A percentile compares a stretch with the other conserved stretches of the same genome.
phyloP scores from a whole-genome alignment of 176 grass and related monocot species.

The Elaeis guineensis region DNA sequence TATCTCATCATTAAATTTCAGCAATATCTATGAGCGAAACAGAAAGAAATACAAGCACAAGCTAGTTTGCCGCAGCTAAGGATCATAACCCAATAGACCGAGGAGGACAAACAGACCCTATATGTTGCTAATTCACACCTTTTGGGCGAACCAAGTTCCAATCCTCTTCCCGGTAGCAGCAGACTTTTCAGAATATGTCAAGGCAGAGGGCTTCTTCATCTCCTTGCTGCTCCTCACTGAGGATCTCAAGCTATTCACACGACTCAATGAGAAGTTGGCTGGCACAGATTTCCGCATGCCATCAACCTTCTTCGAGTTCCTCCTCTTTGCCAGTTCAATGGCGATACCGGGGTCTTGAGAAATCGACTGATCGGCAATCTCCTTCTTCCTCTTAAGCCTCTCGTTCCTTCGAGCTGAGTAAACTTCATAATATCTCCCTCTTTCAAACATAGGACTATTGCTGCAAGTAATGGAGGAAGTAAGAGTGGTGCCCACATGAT shows the following conservation, averaged over 20 bases:
- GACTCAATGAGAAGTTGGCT: conserved; percentile 13
- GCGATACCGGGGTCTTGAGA: conserved; percentile 59
- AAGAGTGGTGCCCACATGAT: conserved; percentile 7
- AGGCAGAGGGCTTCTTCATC: conserved; percentile 43
- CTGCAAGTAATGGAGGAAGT: conserved; percentile 11
- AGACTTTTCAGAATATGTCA: conserved; percentile 7
- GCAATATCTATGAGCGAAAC: too few relatives aligned
- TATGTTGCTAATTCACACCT: too few relatives aligned
- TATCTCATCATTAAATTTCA: too few relatives aligned
- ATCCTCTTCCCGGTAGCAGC: not conserved
- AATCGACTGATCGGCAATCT: conserved; percentile 20
- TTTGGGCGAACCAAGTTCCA: not conserved
- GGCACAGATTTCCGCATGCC: conserved; percentile 51
- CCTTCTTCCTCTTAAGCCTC: conserved; percentile 70
- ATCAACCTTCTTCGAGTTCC: conserved; percentile 40
- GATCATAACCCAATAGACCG: too few relatives aligned
- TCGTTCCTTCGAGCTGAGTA: conserved; percentile 77
- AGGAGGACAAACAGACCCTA: too few relatives aligned
- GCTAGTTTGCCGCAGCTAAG: too few relatives aligned
- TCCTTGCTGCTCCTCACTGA: conserved; percentile 63
- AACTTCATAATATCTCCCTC: conserved; percentile 64
- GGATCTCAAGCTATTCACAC: conserved; percentile 30
- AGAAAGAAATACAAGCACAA: too few relatives aligned
- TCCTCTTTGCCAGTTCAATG: conserved; percentile 55
- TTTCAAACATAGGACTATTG: conserved; percentile 54